Evolutionary conservation across 2,329 filamentous ascomycete species (phyloP).

Genomic region (Coniosporium tulheliwenetii): DNA sequence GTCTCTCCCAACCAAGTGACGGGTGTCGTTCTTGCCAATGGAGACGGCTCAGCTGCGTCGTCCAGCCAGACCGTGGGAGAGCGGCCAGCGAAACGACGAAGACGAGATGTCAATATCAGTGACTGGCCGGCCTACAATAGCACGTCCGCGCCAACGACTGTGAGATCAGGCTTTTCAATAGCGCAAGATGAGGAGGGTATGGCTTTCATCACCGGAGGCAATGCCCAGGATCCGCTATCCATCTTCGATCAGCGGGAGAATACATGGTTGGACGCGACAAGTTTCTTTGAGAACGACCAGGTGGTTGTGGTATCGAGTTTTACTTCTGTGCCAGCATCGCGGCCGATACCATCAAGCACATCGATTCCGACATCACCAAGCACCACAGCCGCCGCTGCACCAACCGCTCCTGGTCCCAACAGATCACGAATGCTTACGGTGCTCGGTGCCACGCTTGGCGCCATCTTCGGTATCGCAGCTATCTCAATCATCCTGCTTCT

Average conservation of each 20-base stretch:
- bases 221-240: conserved; percentile 47
- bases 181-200: conserved; percentile 50
- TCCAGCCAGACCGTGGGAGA: conserved; percentile 31
- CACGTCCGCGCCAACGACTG: conserved; percentile 49
- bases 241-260: conserved; percentile 68
- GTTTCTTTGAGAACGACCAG: conserved; percentile 37
- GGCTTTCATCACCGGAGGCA: conserved; percentile 68
- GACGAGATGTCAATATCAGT: conserved; percentile 39
- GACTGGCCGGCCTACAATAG: conserved; percentile 70
- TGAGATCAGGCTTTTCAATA: conserved; percentile 54
- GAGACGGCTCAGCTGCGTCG: conserved; percentile 35
- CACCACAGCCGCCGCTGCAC: conserved; percentile 11
- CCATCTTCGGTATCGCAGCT: conserved; percentile 57
- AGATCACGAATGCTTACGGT: conserved; percentile 42
- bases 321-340: conserved; percentile 11
- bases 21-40: conserved; percentile 50
- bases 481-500: conserved; percentile 60
- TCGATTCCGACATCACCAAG: conserved; percentile 18
- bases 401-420: conserved; percentile 14
- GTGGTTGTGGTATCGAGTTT: neutral
- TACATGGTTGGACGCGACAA: conserved; percentile 58
- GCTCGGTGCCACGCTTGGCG: conserved; percentile 67
- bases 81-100: conserved; percentile 20
- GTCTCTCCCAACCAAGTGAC: conserved; percentile 60
- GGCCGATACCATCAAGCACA: conserved; percentile 16